Evolutionary conservation across 192 early-diverging fungal genomes (phyloP).

Genomic region (Pecoramyces ruminantium): DNA sequence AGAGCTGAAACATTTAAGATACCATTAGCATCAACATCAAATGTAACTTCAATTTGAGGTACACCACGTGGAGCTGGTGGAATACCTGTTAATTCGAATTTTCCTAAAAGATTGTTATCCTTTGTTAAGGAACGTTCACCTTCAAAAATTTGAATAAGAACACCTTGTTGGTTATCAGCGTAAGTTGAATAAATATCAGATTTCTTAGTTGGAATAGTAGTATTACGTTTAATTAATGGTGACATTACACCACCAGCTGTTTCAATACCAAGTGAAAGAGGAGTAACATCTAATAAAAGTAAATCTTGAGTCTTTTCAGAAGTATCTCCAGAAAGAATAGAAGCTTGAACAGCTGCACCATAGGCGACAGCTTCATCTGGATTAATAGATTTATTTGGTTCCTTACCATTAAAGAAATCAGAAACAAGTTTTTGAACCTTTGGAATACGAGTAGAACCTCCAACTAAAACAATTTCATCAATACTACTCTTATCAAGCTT

Average conservation of each 20-base stretch:
- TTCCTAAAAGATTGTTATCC: constrained; percentile 97
- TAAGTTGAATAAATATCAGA: constrained; percentile 96
- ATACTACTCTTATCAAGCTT: constrained; percentile 86
- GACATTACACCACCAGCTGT: constrained; percentile 98
- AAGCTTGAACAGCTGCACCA: constrained; percentile 95
- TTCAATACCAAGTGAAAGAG: constrained; percentile 95
- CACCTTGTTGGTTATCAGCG: constrained; percentile 95
- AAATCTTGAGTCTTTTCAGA: constrained; percentile 93
- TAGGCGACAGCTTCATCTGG: constrained; percentile 98
- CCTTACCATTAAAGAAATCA: constrained; percentile 98
- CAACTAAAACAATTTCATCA: constrained; percentile 91
- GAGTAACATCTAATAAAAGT: constrained; percentile 86
- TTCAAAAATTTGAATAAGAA: constrained; percentile 94
- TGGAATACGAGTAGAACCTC: constrained; percentile 98
- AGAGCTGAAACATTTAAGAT: constrained; percentile 87
- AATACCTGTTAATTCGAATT: constrained; percentile 95
- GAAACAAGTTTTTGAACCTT: constrained; percentile 96
- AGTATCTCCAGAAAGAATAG: constrained; percentile 87
- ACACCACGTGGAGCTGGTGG: constrained; percentile 92
- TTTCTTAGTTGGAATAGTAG: constrained; percentile 94
- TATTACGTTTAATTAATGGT: constrained; percentile 92
- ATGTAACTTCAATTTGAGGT: constrained; percentile 91
- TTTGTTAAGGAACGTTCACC: constrained; percentile 92
- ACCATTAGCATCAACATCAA: constrained; percentile 95
- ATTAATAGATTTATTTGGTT: constrained; percentile 92